phyloP scores from a whole-genome alignment of 768 basidiomycete genomes.

The Hericium alpestre region DNA sequence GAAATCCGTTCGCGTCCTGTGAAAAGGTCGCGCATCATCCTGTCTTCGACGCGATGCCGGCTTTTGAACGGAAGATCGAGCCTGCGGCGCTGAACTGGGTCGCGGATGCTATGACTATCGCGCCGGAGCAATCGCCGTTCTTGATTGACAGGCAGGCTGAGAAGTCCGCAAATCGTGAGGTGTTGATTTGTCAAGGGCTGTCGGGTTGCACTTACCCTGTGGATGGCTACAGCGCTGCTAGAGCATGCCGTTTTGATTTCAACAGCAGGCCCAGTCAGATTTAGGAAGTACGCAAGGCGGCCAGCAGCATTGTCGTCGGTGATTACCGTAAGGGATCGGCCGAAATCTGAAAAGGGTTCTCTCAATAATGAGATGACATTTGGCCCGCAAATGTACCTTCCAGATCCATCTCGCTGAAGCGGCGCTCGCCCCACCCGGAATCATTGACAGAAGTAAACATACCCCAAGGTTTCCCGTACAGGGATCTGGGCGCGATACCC shows the following conservation, averaged over 20 bases:
- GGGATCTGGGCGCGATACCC: not conserved
- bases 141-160: not conserved
- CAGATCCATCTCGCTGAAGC: not conserved
- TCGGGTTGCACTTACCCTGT: constrained; percentile 4
- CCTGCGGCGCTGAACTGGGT: constrained; percentile 1
- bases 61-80: not conserved
- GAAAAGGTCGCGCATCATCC: not conserved
- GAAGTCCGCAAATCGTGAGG: not conserved
- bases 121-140: not conserved
- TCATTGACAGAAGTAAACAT: constrained; percentile 1
- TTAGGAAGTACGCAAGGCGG: constrained; percentile 8
- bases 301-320: not conserved
- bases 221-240: constrained; percentile 9
- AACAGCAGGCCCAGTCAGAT: constrained; percentile 8
- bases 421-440: not conserved
- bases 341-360: not conserved
- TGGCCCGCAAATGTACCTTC: not conserved
- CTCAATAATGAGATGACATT: not conserved
- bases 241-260: constrained; percentile 11
- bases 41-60: not conserved
- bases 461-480: constrained; percentile 1
- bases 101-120: not conserved
- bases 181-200: no score
- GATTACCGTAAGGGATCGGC: not conserved
- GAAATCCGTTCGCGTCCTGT: not conserved